phyloP scores from a whole-genome alignment of 129 eudicot species.

The Chrysanthemum makinoi region DNA sequence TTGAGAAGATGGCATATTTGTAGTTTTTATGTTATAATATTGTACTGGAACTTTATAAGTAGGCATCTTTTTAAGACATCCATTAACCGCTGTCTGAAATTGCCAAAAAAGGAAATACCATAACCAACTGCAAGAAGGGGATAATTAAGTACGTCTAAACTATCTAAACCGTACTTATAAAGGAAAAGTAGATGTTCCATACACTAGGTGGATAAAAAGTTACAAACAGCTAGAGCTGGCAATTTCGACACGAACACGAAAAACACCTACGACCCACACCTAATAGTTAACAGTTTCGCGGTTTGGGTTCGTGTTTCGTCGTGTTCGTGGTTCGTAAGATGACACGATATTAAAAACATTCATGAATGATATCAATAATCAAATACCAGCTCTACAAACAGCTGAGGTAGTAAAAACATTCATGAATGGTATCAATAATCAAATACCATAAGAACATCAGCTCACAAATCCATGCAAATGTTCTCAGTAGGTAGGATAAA shows the following conservation, averaged over 20 bases:
- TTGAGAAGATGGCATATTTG: too few species aligned
- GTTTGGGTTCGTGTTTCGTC: too few species aligned
- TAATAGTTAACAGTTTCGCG: too few species aligned
- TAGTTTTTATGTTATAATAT: not conserved
- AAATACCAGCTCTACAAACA: too few species aligned
- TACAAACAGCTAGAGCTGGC: too few species aligned
- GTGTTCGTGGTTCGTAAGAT: too few species aligned
- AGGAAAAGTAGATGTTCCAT: slow-evolving; percentile 9
- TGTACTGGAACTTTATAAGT: not conserved
- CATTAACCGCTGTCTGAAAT: too few species aligned
- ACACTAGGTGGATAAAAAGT: slow-evolving; percentile 12
- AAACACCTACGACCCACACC: too few species aligned
- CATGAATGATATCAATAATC: too few species aligned
- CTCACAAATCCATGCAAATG: too few species aligned
- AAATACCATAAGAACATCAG: slow-evolving; percentile 5
- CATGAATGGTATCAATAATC: not conserved
- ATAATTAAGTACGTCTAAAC: not conserved
- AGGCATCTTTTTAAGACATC: not conserved
- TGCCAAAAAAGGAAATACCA: not conserved
- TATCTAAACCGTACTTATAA: not conserved
- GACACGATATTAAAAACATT: too few species aligned
- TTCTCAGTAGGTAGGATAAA: slow-evolving; percentile 40
- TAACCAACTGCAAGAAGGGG: not conserved
- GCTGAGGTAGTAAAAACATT: not conserved
- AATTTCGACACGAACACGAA: too few species aligned